These are phyloP conservation scores for Arbutus unedo DNA, from an alignment of 148 eudicot genomes.

Conservation along the genomic window DNA sequence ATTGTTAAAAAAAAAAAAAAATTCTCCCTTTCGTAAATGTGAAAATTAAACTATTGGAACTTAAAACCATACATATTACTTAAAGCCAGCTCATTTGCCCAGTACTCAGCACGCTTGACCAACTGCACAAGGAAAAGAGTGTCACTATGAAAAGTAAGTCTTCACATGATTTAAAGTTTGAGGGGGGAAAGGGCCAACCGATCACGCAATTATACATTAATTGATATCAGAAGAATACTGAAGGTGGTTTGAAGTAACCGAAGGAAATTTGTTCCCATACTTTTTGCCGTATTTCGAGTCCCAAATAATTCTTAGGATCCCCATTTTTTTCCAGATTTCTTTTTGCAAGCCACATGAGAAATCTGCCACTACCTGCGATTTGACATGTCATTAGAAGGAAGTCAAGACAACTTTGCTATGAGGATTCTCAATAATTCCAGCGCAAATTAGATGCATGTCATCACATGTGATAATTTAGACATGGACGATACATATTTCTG, in stretches of 20 bases:
- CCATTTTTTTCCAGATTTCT: slow-evolving; percentile 57
- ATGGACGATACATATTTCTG: not conserved
- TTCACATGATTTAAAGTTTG: slow-evolving; percentile 10
- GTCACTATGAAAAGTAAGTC: not conserved
- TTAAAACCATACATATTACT: slow-evolving; percentile 56
- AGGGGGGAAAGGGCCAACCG: slow-evolving; percentile 4
- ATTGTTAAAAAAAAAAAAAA: not conserved
- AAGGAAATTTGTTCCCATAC: slow-evolving; percentile 38
- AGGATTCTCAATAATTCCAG: slow-evolving; percentile 1
- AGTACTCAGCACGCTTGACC: slow-evolving; percentile 72
- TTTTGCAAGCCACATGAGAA: slow-evolving; percentile 92
- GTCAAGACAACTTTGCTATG: not conserved
- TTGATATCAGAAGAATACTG: slow-evolving; percentile 1
- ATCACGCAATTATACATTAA: slow-evolving; percentile 4
- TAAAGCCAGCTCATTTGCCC: slow-evolving; percentile 71
- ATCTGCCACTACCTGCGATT: slow-evolving; percentile 91
- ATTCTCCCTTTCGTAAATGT: slow-evolving; percentile 6
- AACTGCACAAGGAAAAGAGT: slow-evolving; percentile 52
- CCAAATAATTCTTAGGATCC: slow-evolving; percentile 64
- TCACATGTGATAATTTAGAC: not conserved
- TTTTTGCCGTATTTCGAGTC: slow-evolving; percentile 85
- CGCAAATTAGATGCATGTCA: not conserved
- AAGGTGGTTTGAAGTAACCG: slow-evolving; percentile 21
- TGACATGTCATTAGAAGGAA: slow-evolving; percentile 1
- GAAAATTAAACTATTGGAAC: not conserved